phyloP scores from a whole-genome alignment of 225 moss, liverwort and hornwort genomes.

The Bryum argenteum region DNA sequence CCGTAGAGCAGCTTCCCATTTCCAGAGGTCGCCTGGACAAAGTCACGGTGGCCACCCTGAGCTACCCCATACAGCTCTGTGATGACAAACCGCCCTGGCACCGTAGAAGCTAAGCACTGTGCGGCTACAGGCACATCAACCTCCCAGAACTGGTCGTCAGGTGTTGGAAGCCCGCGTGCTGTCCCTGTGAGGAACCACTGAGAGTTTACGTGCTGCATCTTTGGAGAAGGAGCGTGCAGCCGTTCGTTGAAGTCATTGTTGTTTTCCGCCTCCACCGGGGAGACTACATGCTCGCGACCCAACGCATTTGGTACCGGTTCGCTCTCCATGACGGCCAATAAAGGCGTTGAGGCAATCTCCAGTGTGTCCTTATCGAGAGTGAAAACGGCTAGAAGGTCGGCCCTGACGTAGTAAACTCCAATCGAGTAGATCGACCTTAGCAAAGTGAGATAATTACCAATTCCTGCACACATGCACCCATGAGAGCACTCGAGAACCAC shows the following conservation, averaged over 20 bases:
- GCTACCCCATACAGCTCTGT: slow-evolving; percentile 22
- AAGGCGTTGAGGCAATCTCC: not conserved
- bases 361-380: not conserved
- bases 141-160: slow-evolving; percentile 5
- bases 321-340: slow-evolving; percentile 8
- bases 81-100: slow-evolving; percentile 3
- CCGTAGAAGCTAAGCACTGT: not conserved
- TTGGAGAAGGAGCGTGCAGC: not conserved
- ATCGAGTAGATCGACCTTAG: not conserved
- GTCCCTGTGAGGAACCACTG: slow-evolving; percentile 14
- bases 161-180: not conserved
- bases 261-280: too few species aligned
- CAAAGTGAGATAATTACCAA: not conserved
- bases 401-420: not conserved
- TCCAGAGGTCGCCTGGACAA: slow-evolving; percentile 7
- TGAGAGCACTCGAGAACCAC: not conserved
- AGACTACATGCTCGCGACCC: too few species aligned
- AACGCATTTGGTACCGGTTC: not conserved
- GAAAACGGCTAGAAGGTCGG: not conserved
- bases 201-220: not conserved
- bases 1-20: slow-evolving; percentile 27
- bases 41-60: not conserved
- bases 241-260: not conserved
- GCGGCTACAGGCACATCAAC: slow-evolving; percentile 18
- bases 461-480: not conserved